These are phyloP conservation scores for Abelmoschus esculentus DNA, from an alignment of 345 rosid species.

Conservation along the genomic window DNA sequence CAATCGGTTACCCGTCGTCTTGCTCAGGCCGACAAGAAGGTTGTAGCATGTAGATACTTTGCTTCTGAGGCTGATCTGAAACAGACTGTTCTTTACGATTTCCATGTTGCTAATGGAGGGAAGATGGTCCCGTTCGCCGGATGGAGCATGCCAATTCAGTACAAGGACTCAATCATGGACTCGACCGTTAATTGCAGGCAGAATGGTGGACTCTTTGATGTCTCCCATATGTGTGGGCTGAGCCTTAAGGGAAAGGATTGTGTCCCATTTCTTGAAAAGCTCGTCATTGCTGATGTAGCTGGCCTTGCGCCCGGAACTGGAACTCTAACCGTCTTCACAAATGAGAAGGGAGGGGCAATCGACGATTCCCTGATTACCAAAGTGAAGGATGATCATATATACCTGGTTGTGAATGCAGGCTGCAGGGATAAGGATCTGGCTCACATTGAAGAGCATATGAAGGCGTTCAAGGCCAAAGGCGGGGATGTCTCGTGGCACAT, in stretches of 20 bases:
- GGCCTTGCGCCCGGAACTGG: constrained; percentile 27
- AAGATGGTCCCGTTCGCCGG: constrained; percentile 99
- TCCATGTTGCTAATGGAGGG: constrained; percentile 44
- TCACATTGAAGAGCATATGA: constrained; percentile 24
- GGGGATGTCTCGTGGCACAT: constrained; percentile 97
- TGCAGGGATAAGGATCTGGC: constrained; percentile 40
- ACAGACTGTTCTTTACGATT: constrained; percentile 49
- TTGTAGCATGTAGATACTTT: constrained; percentile 47
- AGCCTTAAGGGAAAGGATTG: constrained; percentile 45
- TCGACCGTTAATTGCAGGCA: not conserved
- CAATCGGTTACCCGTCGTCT: constrained; percentile 49
- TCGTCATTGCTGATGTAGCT: constrained; percentile 92
- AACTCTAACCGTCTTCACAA: constrained; percentile 83
- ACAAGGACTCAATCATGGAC: constrained; percentile 57
- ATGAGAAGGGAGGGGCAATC: constrained; percentile 93
- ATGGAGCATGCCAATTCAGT: constrained; percentile 99
- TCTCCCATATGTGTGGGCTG: constrained; percentile 2
- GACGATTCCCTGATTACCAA: constrained; percentile 96
- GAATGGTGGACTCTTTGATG: not conserved
- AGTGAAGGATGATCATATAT: constrained; percentile 73
- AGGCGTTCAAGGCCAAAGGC: constrained; percentile 82
- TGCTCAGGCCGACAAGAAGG: not conserved
- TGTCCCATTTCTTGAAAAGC: constrained; percentile 81
- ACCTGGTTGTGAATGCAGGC: constrained; percentile 97
- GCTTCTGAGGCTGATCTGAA: constrained; percentile 77